Base-by-base conservation (phyloP, 2,329 filamentous ascomycete genomes). In the Paracorniculantispora psalliotae region DNA sequence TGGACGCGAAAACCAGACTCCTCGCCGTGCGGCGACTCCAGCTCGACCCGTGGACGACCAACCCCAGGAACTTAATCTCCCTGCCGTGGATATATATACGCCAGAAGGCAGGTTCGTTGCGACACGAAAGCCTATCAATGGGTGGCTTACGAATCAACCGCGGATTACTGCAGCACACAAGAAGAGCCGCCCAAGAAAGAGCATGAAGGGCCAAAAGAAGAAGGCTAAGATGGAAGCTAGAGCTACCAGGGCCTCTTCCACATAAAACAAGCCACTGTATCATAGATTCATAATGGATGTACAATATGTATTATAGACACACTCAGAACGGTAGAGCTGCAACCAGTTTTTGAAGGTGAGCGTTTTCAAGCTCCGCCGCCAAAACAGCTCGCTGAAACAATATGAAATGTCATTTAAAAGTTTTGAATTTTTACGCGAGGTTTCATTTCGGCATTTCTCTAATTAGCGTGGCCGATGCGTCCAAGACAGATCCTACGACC, bases 41-140 rank as follows among this genome's bases (percentile, higher is more conserved):
- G 17, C 15, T 1, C 41, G 26, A n/a, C 28, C 58, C 62, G 57
- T 62, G 62, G 50, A 49, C 57, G 2, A 59, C 63, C 28, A 52
- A 33, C 15, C 47, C 48, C 10, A 55, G 62, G 51, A 60, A 56
- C 59, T 54, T 62, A 57, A 61, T 51, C 33, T 51, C 37, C 41
- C 58, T 4, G 21, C 46, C 2, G 82, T 99, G 7, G 92, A 97
- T 64, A 85, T 97, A 0, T 97, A 89, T 67, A 89, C 83, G 28
- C 94, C 94, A 0, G 81, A 91, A 60, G 94, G 94, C n/a, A 86
- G 85, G 66, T 94, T 89, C 65, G 78, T 97, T 30, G 87, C 81
- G 1, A 75, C 77, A 10, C 79, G 91, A 37, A 71, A 70, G 63
- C 88, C 90, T 1, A 86, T 96, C 78, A 86, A 88, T 65, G 90